Evolutionary conservation across 2,329 filamentous ascomycete genomes (phyloP).

Genomic region (Pseudogymnoascus sp.): DNA sequence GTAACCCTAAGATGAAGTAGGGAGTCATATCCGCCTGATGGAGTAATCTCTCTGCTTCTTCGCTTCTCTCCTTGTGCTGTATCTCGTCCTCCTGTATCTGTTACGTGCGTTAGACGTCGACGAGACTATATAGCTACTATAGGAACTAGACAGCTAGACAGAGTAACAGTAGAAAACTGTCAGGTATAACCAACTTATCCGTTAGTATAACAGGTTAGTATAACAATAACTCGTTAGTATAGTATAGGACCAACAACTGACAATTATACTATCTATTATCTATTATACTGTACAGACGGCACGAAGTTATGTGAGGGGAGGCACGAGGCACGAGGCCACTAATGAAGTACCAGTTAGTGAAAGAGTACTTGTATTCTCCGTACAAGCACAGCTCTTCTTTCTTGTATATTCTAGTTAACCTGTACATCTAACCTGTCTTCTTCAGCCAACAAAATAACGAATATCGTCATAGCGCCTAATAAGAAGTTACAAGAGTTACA

Average conservation of each 20-base stretch:
- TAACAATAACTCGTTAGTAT: neutral
- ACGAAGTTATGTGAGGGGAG: neutral
- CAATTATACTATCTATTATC: neutral
- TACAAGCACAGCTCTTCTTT: neutral
- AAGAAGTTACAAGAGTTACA: no score
- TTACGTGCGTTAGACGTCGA: neutral
- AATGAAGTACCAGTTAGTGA: neutral
- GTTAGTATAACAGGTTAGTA: no score
- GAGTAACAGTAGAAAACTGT: neutral
- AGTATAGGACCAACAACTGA: neutral
- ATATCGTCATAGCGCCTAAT: slow-evolving; percentile 6
- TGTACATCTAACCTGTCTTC: neutral
- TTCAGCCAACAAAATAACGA: neutral
- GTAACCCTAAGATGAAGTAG: neutral
- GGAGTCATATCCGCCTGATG: neutral
- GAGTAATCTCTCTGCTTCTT: neutral
- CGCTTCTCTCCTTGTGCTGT: neutral
- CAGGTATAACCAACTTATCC: neutral
- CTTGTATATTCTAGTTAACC: neutral
- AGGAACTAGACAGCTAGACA: neutral
- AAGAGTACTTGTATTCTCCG: neutral
- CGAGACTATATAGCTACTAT: neutral
- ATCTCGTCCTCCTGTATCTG: neutral
- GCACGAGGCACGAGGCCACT: neutral
- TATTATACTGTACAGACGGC: neutral